phyloP scores from a whole-genome alignment of 306 rosid genomes.

The Bauhinia variegata region DNA sequence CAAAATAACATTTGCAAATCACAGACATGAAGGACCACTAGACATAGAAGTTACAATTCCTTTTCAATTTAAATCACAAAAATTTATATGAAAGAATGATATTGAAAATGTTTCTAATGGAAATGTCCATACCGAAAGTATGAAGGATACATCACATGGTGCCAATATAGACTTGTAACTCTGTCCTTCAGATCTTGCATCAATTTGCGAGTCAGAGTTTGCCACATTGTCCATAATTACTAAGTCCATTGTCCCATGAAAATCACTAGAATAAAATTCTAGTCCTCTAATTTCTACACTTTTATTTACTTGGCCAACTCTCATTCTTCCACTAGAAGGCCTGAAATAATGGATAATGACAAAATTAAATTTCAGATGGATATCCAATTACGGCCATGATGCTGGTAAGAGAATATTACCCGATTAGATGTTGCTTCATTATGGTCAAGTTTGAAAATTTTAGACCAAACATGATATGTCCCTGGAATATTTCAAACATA shows the following conservation, averaged over 20 bases:
- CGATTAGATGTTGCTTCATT: constrained; percentile 73
- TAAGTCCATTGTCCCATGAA: constrained; percentile 50
- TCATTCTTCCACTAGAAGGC: constrained; percentile 58
- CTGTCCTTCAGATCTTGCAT: constrained; percentile 43
- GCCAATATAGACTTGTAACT: constrained; percentile 63
- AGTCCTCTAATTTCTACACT: constrained; percentile 68
- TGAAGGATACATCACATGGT: constrained; percentile 76
- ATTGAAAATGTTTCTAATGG: constrained; percentile 1
- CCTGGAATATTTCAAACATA: constrained; percentile 57
- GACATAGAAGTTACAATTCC: neutral
- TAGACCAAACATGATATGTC: constrained; percentile 66
- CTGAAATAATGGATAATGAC: constrained; percentile 48
- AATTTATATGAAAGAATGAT: constrained; percentile 16
- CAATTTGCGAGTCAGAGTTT: constrained; percentile 34
- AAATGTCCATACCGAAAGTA: constrained; percentile 66
- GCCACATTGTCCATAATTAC: constrained; percentile 44
- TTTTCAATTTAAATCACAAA: neutral
- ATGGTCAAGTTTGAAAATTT: constrained; percentile 79
- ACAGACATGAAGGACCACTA: neutral
- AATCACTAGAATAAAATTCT: constrained; percentile 75
- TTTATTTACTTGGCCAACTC: constrained; percentile 72
- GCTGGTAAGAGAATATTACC: constrained; percentile 57
- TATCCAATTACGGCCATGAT: constrained; percentile 22
- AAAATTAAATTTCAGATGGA: constrained; percentile 32
- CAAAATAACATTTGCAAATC: neutral